Evolutionary conservation across 2,329 filamentous ascomycete species (phyloP), one percentile per base, ranked within the genome.

Genomic region (Hirsutella thompsonii): DNA sequence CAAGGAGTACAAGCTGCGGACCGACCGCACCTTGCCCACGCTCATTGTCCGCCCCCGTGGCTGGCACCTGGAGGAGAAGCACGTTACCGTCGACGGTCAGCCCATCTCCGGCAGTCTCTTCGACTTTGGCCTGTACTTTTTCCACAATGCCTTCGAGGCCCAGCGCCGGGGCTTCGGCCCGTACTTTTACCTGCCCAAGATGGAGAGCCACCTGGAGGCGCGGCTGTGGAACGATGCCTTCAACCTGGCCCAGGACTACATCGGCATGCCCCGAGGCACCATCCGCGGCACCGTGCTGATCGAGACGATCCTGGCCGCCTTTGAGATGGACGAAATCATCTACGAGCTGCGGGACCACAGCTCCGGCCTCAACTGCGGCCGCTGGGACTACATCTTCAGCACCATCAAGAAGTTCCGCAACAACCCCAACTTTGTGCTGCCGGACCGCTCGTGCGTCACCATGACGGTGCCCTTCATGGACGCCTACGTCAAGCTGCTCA

Each of bases 321-420:
- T 98, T 57, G 92, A 98, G 74, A 98, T 98, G 92, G 92, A 98
- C 55, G 92, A 98, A 79, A 96, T 98, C 66, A 96, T 98, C 67
- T 98, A 95, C 65, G 92, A 96, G 70, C 81, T 98, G 51, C 83
- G 92, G 46, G 90, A 96, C 59, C 92, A 98, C 72, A 90, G 82
- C 62, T 83, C 90, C 6, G 92, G 92, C 37, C 78, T 98, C 57
- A 98, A 98, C 79, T 96, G 92, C 66, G 92, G 92, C 49, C 83
- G 92, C 52, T 98, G 92, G 92, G 92, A 98, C 61, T 98, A 98
- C 74, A 96, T 98, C 68, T 98, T 98, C 75, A 92, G 83, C 62
- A 87, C 90, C 58, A 96, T 98, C 73, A 98, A 98, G 77, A 94
- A 94, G 66, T 94, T 96, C 83, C 86, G 92, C 60, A 79, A 94